Conservation (phyloP, 345 rosid genomes). For the Geranium brycei region DNA sequence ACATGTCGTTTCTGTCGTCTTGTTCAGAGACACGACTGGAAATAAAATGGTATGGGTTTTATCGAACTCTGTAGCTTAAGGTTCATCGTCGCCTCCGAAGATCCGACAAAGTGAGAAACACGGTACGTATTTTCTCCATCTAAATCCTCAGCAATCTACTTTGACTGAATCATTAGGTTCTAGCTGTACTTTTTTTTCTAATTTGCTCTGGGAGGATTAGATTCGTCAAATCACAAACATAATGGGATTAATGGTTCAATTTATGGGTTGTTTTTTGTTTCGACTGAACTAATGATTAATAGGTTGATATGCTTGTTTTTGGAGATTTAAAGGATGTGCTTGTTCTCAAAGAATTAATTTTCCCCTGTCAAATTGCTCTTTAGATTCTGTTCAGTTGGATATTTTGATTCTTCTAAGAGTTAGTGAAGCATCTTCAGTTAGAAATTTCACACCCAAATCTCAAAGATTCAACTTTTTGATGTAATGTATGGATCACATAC, state of each 20-base stretch:
- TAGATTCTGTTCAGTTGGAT: not conserved
- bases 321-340: too few relatives aligned
- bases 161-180: too few relatives aligned
- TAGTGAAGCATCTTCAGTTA: not conserved
- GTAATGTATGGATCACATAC: too few relatives aligned
- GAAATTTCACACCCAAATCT: not conserved
- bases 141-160: too few relatives aligned
- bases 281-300: not conserved
- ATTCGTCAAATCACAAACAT: not conserved
- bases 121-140: too few relatives aligned
- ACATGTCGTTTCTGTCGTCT: too few relatives aligned
- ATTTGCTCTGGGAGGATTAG: not conserved
- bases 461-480: too few relatives aligned
- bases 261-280: not conserved
- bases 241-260: not conserved
- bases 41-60: too few relatives aligned
- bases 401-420: not conserved
- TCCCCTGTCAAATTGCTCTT: not conserved
- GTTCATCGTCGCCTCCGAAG: not conserved
- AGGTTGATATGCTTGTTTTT: too few relatives aligned
- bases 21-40: too few relatives aligned
- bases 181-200: not conserved
- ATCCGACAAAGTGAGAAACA: too few relatives aligned
- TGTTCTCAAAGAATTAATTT: not conserved
- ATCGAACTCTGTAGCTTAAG: too few relatives aligned